Base-by-base conservation (phyloP, 345 rosid species). In the Rhodomyrtus tomentosa region DNA sequence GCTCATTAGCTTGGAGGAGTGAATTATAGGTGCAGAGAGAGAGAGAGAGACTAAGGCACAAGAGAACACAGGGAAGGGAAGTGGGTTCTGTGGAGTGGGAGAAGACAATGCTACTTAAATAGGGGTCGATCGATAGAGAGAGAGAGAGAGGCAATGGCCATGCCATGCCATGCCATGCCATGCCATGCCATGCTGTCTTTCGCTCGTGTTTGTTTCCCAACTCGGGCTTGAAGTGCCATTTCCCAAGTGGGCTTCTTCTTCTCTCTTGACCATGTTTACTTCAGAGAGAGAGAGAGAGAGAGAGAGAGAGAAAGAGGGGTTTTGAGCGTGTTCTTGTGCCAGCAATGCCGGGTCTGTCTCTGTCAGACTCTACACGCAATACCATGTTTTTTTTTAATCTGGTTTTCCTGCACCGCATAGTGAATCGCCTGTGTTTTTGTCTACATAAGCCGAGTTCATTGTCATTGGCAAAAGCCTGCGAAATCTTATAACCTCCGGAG, bases 61-160 rank as follows among this genome's bases (percentile, higher is more conserved):
- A 58, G 86, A 87, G 85, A 84, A 82, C 85, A 80, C 74, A 81
- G 42, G 84, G 40, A 83, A 50, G 87, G 84, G 40, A 83, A 50
- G 87, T 87, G 88, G 86, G 85, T 50, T 83, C 74, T 82, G 85
- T 86, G 83, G 88, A 84, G 52, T 82, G 89, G 89, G 83, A 82
- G 89, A 87, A 82, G 87, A 90, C 87, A 89, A 55, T 32, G 8
- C 88, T 55, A 88, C 88, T 93, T 92, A 93, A 91, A 90, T 89
- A 93, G 88, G 87, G 86, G 51, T 85, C 15, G 36, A 45, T 74
- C 81, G 89, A 62, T 62, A 20, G 83, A 81, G 81, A 74, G 58
- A 82, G 82, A 55, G 59, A 68, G 55, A 83, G 91, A 88, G 89
- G 81, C 40, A 21, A 62, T 32, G 74, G 11, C 11, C 18, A 62